These are phyloP conservation scores for Grammothele lineata DNA, from an alignment of 768 basidiomycete genomes.

Conservation along the genomic window DNA sequence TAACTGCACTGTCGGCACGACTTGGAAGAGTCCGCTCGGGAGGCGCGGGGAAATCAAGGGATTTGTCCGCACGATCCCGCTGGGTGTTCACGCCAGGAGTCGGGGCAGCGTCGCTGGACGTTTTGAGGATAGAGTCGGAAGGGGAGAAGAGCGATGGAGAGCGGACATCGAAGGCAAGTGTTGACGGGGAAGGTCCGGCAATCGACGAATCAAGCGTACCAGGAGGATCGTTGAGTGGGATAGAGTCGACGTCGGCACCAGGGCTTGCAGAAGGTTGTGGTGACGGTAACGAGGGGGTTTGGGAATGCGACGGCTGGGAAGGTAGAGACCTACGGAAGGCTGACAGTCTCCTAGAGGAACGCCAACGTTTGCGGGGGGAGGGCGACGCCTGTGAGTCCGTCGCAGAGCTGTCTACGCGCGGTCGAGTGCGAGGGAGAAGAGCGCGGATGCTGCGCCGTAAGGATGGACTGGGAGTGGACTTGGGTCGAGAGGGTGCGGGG, in stretches of 20 bases:
- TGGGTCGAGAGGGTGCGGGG: neutral
- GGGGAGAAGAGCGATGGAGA: too few relatives aligned
- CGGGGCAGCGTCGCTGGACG: too few relatives aligned
- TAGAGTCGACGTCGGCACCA: too few relatives aligned
- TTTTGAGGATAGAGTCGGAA: too few relatives aligned
- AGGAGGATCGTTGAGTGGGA: conserved; percentile 24
- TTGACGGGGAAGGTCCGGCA: neutral
- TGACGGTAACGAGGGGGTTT: too few relatives aligned
- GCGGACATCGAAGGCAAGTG: conserved; percentile 6
- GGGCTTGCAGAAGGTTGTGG: too few relatives aligned
- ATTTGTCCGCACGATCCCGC: neutral
- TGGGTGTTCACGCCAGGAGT: neutral
- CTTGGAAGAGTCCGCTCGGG: conserved; percentile 1
- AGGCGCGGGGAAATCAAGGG: conserved; percentile 16
- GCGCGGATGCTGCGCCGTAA: conserved; percentile 21
- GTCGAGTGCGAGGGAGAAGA: conserved; percentile 17
- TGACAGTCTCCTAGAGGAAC: conserved; percentile 30
- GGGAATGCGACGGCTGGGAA: too few relatives aligned
- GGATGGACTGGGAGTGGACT: conserved; percentile 18
- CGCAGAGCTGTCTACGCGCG: neutral
- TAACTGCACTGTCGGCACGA: neutral
- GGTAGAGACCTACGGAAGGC: too few relatives aligned
- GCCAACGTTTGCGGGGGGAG: conserved; percentile 26
- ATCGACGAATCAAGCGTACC: conserved; percentile 10
- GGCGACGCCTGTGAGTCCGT: conserved; percentile 1